Evolutionary conservation across 805 yeast species (phyloP).

Genomic region (Zygoascus tannicola): DNA sequence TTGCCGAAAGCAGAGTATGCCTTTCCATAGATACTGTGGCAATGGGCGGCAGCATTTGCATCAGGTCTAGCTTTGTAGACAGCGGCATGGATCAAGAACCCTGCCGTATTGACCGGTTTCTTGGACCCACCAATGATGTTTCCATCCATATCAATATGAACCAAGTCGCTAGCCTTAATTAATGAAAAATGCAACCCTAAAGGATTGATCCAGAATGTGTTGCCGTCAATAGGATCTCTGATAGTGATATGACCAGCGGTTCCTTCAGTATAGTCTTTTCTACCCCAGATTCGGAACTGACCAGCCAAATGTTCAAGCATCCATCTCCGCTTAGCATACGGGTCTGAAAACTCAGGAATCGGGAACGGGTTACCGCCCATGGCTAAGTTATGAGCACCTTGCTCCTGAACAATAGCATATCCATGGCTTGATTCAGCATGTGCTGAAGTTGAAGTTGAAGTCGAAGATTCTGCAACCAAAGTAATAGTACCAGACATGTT

Average conservation of each 20-base stretch:
- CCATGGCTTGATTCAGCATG: constrained; percentile 6
- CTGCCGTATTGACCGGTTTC: constrained; percentile 55
- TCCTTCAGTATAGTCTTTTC: constrained; percentile 69
- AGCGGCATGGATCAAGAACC: constrained; percentile 61
- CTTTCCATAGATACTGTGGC: constrained; percentile 57
- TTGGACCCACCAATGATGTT: constrained; percentile 51
- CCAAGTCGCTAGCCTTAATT: constrained; percentile 53
- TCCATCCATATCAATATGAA: constrained; percentile 53
- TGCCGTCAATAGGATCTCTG: constrained; percentile 73
- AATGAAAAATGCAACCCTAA: constrained; percentile 65
- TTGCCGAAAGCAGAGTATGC: constrained; percentile 57
- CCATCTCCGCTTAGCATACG: constrained; percentile 43
- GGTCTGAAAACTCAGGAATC: constrained; percentile 43
- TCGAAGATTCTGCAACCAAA: neutral
- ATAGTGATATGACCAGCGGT: constrained; percentile 80
- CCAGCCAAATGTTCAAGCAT: constrained; percentile 68
- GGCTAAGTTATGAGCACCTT: constrained; percentile 53
- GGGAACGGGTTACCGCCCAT: constrained; percentile 43
- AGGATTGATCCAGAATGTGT: constrained; percentile 85
- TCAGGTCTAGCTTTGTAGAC: constrained; percentile 62
- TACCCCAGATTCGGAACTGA: constrained; percentile 74
- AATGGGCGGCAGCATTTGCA: constrained; percentile 62
- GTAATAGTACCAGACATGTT: constrained; percentile 5
- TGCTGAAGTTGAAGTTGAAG: constrained; percentile 1
- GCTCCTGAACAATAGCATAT: constrained; percentile 3